phyloP scores from a whole-genome alignment of 331 rosid genomes.

The Rosa hybrid region DNA sequence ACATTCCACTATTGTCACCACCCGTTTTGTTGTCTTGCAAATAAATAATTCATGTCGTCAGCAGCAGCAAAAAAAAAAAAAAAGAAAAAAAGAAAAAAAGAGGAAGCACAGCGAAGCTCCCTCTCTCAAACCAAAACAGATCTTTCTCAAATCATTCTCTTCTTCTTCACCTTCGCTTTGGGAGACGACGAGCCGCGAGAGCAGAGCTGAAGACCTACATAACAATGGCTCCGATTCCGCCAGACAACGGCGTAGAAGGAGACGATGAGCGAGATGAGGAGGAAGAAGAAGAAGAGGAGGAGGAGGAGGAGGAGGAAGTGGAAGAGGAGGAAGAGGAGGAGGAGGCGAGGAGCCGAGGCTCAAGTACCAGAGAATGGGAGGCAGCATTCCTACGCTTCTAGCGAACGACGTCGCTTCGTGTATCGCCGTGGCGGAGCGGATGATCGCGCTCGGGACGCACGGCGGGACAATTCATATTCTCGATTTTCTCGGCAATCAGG shows the following conservation, averaged over 20 bases:
- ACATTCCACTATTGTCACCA: neutral
- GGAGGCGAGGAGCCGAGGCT: conserved; percentile 99
- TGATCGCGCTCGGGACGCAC: conserved; percentile 98
- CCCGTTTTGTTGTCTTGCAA: conserved; percentile 20
- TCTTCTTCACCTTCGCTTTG: neutral
- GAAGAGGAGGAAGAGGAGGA: conserved; percentile 49
- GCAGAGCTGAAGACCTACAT: conserved; percentile 43
- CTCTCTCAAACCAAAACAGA: neutral
- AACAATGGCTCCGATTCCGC: conserved; percentile 81
- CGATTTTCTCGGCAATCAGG: conserved; percentile 99
- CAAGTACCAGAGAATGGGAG: conserved; percentile 99
- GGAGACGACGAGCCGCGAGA: conserved; percentile 15
- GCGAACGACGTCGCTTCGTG: conserved; percentile 86
- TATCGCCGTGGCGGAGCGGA: conserved; percentile 86
- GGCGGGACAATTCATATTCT: conserved; percentile 87
- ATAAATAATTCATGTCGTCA: neutral
- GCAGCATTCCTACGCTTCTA: conserved; percentile 80
- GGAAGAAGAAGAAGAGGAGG: conserved; percentile 22
- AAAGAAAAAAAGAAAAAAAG: too few relatives aligned
- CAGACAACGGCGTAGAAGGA: conserved; percentile 82
- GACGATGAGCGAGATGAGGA: conserved; percentile 90
- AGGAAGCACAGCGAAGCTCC: neutral
- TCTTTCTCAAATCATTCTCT: conserved; percentile 2
- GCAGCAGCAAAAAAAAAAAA: too few relatives aligned
- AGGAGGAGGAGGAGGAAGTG: conserved; percentile 33